Conservation (phyloP, 345 rosid genomes). For the Euphorbia lathyris region DNA sequence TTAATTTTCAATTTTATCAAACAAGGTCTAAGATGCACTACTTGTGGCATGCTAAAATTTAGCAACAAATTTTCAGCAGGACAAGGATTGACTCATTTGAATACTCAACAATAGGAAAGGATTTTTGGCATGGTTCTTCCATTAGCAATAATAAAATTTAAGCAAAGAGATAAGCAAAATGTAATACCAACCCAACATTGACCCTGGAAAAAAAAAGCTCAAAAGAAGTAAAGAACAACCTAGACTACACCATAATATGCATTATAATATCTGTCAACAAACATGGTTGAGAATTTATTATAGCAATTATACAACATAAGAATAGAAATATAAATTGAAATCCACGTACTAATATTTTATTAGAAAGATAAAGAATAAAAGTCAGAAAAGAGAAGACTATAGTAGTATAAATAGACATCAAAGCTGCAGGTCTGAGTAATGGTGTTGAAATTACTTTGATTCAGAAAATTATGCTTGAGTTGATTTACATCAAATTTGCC, state of each 20-base stretch:
- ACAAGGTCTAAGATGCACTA: not conserved
- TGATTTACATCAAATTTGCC: not conserved
- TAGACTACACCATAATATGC: not conserved
- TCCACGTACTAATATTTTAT: not conserved
- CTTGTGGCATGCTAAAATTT: not conserved
- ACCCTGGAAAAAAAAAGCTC: not conserved
- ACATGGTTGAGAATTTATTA: not conserved
- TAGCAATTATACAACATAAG: not conserved
- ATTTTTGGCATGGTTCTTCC: not conserved
- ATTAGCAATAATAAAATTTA: not conserved
- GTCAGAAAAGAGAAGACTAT: not conserved
- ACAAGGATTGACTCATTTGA: not conserved
- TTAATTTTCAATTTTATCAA: no score
- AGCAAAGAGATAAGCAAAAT: not conserved
- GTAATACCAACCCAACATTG: not conserved
- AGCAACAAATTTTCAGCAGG: not conserved
- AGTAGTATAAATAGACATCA: not conserved
- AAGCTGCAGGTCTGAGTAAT: not conserved
- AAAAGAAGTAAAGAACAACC: no score
- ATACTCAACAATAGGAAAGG: not conserved
- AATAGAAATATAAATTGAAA: not conserved
- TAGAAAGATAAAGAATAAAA: not conserved
- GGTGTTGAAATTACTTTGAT: not conserved
- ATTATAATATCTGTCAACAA: no score
- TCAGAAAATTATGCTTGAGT: not conserved